phyloP scores from a whole-genome alignment of 73 alveolate species.

The Paramecium bursaria region DNA sequence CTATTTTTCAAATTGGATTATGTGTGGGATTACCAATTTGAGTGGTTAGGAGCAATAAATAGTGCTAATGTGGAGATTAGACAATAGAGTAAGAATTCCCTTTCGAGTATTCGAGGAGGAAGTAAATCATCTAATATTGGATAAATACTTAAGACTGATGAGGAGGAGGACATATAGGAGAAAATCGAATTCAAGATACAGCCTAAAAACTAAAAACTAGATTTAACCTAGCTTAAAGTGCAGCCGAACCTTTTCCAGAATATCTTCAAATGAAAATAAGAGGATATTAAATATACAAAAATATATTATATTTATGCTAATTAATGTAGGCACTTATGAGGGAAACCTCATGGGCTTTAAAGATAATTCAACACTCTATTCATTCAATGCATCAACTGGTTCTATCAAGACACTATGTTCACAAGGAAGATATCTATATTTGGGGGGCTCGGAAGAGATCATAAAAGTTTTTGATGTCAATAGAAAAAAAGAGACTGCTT shows the following conservation, averaged over 20 bases:
- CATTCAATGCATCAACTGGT: conserved; percentile 20
- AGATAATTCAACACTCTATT: neutral
- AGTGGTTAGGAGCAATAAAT: conserved; percentile 26
- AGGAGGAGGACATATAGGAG: conserved; percentile 49
- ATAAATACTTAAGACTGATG: conserved; percentile 45
- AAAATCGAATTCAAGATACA: conserved; percentile 57
- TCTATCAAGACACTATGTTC: neutral
- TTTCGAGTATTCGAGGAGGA: conserved; percentile 57
- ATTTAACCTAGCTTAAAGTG: too few relatives aligned
- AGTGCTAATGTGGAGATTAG: neutral
- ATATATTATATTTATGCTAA: too few relatives aligned
- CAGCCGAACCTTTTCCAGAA: too few relatives aligned
- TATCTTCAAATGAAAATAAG: too few relatives aligned
- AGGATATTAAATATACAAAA: too few relatives aligned
- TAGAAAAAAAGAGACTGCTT: conserved; percentile 19
- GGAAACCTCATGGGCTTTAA: conserved; percentile 15
- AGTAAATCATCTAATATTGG: conserved; percentile 14
- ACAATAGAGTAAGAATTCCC: conserved; percentile 37
- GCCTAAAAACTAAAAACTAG: too few relatives aligned
- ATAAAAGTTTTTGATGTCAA: conserved; percentile 44
- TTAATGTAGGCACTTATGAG: conserved; percentile 55
- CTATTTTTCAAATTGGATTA: conserved; percentile 64
- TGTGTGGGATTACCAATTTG: conserved; percentile 58
- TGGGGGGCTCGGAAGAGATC: conserved; percentile 56
- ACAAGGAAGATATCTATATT: conserved; percentile 6